A percentile compares a stretch with the other conserved stretches of the same genome.
Conservation (phyloP, 1,139 yeast species). For the Saccharomyces hybrid region DNA sequence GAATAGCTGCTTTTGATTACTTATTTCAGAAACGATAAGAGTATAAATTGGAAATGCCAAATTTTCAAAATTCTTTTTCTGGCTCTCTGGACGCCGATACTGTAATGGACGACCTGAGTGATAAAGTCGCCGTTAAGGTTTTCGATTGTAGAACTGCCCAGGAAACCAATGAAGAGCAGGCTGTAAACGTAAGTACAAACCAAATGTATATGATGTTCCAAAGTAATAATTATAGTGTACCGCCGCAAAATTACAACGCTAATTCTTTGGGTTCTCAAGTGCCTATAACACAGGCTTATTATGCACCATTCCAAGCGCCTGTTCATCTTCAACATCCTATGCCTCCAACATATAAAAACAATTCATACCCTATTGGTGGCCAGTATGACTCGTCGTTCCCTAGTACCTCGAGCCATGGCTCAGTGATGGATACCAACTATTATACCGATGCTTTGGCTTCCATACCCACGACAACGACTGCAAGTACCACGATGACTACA, state of each 20-base stretch:
- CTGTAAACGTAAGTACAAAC: neutral
- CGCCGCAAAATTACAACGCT: neutral
- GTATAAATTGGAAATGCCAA: neutral
- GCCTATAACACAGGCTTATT: neutral
- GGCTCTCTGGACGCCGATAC: neutral
- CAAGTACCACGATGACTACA: neutral
- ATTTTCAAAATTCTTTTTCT: neutral
- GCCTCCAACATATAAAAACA: neutral
- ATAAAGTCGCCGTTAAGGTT: neutral
- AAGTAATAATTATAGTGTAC: neutral
- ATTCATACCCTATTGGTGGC: neutral
- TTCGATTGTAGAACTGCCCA: neutral
- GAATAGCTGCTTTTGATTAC: neutral
- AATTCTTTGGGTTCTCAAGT: neutral
- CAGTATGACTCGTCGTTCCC: neutral
- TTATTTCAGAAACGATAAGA: neutral
- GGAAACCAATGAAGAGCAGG: neutral
- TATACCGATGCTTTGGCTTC: neutral
- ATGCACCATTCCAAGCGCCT: neutral
- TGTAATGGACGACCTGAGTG: neutral
- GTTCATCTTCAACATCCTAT: neutral
- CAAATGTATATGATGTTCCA: neutral
- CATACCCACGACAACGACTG: neutral
- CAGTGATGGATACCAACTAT: neutral
- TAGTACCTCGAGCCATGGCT: neutral